These are phyloP conservation scores for Malassezia sympodialis DNA, from an alignment of 1,284 basidiomycete species.

Conservation along the genomic window DNA sequence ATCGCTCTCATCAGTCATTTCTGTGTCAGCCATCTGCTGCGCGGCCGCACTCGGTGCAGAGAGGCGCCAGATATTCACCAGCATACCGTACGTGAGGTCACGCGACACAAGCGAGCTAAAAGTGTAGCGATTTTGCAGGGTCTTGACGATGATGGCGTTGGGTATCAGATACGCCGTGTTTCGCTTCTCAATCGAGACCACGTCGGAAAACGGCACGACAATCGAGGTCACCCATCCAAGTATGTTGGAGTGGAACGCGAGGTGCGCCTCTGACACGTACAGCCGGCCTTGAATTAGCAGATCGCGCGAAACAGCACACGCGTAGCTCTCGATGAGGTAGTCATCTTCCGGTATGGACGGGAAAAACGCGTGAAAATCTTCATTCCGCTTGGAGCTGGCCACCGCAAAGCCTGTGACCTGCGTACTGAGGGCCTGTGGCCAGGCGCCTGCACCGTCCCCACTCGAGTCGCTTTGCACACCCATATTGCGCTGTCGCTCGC, in stretches of 20 bases:
- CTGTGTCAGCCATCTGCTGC: conserved; percentile 22
- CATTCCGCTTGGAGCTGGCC: conserved; percentile 84
- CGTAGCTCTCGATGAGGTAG: conserved; percentile 97
- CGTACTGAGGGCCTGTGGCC: conserved; percentile 27
- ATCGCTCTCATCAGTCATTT: conserved; percentile 8
- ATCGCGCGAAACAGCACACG: conserved; percentile 88
- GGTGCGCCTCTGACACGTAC: conserved; percentile 95
- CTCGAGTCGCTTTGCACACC: background rate
- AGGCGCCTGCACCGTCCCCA: background rate
- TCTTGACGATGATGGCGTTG: conserved; percentile 86
- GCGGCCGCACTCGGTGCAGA: conserved; percentile 59
- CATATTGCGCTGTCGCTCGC: background rate
- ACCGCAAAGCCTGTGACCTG: conserved; percentile 71
- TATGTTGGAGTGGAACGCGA: conserved; percentile 97
- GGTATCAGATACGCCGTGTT: conserved; percentile 99
- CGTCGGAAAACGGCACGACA: conserved; percentile 80
- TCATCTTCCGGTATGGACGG: conserved; percentile 77
- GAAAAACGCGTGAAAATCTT: conserved; percentile 91
- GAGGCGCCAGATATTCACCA: conserved; percentile 88
- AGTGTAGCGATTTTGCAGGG: conserved; percentile 65
- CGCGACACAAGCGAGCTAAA: conserved; percentile 93
- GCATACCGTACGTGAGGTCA: conserved; percentile 90
- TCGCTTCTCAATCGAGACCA: conserved; percentile 81
- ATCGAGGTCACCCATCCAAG: conserved; percentile 98
- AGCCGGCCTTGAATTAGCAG: conserved; percentile 90